Percentiles rank a stretch among this genome's conserved stretches.
These are phyloP conservation scores for Melampsora americana DNA, from an alignment of 1,284 basidiomycete genomes.

Conservation along the genomic window DNA sequence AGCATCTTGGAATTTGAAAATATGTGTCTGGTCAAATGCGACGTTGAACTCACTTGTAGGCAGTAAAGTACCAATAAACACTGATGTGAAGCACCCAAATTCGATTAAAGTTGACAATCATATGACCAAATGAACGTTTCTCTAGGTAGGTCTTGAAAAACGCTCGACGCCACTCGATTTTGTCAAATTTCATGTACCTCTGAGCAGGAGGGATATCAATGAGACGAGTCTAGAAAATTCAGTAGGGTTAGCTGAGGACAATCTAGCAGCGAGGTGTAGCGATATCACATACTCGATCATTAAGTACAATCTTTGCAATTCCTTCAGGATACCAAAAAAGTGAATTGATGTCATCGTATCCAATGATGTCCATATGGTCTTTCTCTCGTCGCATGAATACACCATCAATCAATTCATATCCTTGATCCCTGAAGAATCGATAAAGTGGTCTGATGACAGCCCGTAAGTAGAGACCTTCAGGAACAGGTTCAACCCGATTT, in stretches of 20 bases:
- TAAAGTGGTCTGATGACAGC: conserved; percentile 94
- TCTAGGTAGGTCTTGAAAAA: conserved; percentile 98
- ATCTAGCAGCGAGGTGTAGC: neutral
- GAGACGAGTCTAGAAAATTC: conserved; percentile 66
- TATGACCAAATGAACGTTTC: conserved; percentile 86
- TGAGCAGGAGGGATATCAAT: conserved; percentile 83
- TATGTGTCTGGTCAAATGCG: neutral
- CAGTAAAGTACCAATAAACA: conserved; percentile 88
- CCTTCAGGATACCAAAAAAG: conserved; percentile 99
- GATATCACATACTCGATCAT: conserved; percentile 68
- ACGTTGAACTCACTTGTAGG: conserved; percentile 52
- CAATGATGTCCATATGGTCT: conserved; percentile 93
- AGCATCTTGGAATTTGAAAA: conserved; percentile 1
- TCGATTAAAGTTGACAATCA: conserved; percentile 95
- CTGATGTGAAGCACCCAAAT: conserved; percentile 93
- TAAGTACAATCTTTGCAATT: conserved; percentile 82
- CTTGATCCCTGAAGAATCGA: conserved; percentile 93
- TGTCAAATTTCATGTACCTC: conserved; percentile 90
- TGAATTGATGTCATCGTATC: conserved; percentile 98
- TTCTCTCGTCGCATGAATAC: conserved; percentile 83
- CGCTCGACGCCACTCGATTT: conserved; percentile 85
- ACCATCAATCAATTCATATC: conserved; percentile 93
- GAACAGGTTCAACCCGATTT: conserved; percentile 83
- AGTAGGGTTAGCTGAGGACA: neutral
- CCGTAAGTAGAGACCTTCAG: conserved; percentile 88